Conservation (phyloP, 306 rosid genomes). For the Dryas alaskensis region DNA sequence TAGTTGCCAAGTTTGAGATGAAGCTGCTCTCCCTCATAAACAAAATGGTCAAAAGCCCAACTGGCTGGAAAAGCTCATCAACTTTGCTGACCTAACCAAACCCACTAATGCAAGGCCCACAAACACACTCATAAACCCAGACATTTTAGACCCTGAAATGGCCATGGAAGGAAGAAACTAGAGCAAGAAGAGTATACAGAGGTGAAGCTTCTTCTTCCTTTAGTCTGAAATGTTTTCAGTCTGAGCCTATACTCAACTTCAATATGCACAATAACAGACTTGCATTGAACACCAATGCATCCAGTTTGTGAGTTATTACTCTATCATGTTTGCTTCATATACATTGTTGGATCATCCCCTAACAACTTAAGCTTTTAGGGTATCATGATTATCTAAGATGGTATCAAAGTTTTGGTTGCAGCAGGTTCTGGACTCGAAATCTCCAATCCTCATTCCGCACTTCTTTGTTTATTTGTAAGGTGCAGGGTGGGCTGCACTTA, state of each 20-base stretch:
- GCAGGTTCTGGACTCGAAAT: too few relatives aligned
- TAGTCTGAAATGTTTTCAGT: conserved; percentile 17
- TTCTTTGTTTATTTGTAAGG: too few relatives aligned
- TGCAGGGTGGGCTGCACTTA: too few relatives aligned
- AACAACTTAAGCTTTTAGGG: too few relatives aligned
- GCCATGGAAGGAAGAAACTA: conserved; percentile 11
- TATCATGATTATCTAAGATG: too few relatives aligned
- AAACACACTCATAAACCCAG: conserved; percentile 25
- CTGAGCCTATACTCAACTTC: not conserved
- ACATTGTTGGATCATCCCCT: too few relatives aligned
- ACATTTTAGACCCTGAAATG: conserved; percentile 14
- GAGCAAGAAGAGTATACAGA: not conserved
- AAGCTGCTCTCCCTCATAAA: conserved; percentile 66
- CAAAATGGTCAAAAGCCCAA: conserved; percentile 87
- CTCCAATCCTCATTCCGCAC: too few relatives aligned
- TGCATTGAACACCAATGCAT: too few relatives aligned
- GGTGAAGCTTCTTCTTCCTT: conserved; percentile 20
- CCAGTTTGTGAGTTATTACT: too few relatives aligned
- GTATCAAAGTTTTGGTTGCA: too few relatives aligned
- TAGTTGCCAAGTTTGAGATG: conserved; percentile 73
- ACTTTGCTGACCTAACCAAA: conserved; percentile 54
- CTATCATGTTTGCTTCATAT: too few relatives aligned
- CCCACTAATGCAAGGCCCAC: conserved; percentile 36
- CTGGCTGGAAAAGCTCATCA: conserved; percentile 77
- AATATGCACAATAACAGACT: too few relatives aligned